Conservation (phyloP, 306 rosid species). For the Malus orientalis region DNA sequence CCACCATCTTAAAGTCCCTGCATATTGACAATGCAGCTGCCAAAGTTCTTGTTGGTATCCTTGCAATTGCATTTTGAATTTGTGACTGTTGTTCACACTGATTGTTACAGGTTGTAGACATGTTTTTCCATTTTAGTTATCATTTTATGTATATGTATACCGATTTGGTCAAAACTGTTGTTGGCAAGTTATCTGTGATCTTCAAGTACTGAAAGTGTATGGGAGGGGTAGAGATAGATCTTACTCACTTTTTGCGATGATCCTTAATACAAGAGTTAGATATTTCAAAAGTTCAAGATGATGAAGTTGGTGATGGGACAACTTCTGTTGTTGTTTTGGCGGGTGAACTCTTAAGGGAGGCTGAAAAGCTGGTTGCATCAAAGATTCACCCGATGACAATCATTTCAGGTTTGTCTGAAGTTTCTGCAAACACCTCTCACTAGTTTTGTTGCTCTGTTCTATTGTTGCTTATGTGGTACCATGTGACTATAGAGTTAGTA, state of each 20-base stretch:
- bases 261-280: slow-evolving; percentile 60
- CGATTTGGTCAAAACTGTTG: neutral
- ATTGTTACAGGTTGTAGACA: neutral
- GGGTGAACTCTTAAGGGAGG: slow-evolving; percentile 91
- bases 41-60: slow-evolving; percentile 99
- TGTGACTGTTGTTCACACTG: neutral
- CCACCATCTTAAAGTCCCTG: slow-evolving; percentile 93
- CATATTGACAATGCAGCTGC: slow-evolving; percentile 98
- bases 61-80: slow-evolving; percentile 8
- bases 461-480: neutral
- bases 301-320: slow-evolving; percentile 99
- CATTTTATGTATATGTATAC: neutral
- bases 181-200: neutral
- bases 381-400: slow-evolving; percentile 98
- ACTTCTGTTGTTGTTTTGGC: slow-evolving; percentile 99
- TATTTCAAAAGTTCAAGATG: slow-evolving; percentile 98
- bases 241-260: neutral
- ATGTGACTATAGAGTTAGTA: neutral
- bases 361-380: slow-evolving; percentile 83
- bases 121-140: neutral
- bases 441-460: neutral
- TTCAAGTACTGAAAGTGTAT: neutral
- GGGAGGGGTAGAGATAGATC: neutral
- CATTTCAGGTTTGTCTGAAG: slow-evolving; percentile 56
- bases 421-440: neutral